phyloP scores from a whole-genome alignment of 1,284 basidiomycete species.

The Vanrija sp. region DNA sequence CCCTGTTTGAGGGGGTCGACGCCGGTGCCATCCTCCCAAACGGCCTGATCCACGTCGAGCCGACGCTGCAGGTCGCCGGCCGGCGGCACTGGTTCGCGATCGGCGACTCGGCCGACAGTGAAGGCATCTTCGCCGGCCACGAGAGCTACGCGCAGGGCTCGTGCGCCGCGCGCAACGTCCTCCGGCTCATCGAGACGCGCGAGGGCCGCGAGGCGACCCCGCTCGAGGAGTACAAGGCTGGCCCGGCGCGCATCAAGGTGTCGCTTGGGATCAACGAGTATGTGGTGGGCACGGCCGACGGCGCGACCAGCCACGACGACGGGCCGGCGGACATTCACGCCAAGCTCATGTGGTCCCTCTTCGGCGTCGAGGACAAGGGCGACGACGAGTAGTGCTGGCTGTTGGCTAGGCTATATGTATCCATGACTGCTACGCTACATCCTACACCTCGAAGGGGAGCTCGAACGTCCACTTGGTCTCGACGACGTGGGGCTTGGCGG shows the following conservation, averaged over 20 bases:
- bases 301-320: conserved; percentile 52
- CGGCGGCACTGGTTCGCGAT: conserved; percentile 37
- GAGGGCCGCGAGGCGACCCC: conserved; percentile 19
- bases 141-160: conserved; percentile 60
- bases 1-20: conserved; percentile 51
- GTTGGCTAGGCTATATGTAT: too few species aligned
- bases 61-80: conserved; percentile 56
- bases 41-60: conserved; percentile 54
- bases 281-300: conserved; percentile 53
- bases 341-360: conserved; percentile 49
- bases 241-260: conserved; percentile 61
- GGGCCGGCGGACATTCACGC: conserved; percentile 54
- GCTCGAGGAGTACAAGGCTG: conserved; percentile 59
- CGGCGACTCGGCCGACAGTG: conserved; percentile 49
- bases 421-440: too few species aligned
- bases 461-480: too few species aligned
- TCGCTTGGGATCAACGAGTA: conserved; percentile 58
- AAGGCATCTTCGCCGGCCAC: conserved; percentile 59
- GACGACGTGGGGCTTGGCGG: too few species aligned
- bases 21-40: conserved; percentile 52
- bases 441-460: too few species aligned
- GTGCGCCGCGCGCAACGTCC: conserved; percentile 45
- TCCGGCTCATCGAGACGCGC: conserved; percentile 32
- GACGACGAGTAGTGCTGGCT: conserved; percentile 10
- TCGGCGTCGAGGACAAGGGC: conserved; percentile 1